Evolutionary conservation across 495 filamentous ascomycete species (phyloP).

Genomic region (Daldinia decipiens): DNA sequence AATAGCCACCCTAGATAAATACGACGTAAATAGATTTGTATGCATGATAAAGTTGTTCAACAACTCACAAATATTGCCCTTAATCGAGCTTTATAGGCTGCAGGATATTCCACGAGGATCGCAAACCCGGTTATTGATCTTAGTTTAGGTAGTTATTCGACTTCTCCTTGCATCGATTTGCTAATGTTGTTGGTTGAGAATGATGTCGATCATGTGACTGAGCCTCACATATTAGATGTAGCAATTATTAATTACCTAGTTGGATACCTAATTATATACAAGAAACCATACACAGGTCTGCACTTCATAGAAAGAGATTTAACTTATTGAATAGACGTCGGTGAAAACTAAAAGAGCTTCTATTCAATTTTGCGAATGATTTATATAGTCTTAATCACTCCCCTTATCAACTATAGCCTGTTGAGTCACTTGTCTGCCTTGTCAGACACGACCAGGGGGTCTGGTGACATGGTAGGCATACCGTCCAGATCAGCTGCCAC

Average conservation of each 20-base stretch:
- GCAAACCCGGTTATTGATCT: background rate
- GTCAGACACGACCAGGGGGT: background rate
- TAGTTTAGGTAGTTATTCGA: background rate
- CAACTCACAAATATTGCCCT: too few species aligned
- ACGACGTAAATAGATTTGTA: too few species aligned
- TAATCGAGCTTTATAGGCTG: too few species aligned
- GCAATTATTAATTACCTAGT: background rate
- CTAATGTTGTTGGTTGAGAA: background rate
- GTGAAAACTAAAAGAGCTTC: background rate
- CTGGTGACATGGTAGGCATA: background rate
- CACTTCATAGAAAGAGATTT: background rate
- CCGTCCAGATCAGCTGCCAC: background rate
- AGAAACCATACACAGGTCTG: background rate
- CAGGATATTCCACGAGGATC: background rate
- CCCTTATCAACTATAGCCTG: background rate
- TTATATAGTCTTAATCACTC: background rate
- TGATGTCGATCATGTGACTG: background rate
- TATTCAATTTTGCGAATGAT: background rate
- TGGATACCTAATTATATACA: background rate
- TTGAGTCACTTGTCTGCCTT: slow-evolving; percentile 5
- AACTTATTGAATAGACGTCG: background rate
- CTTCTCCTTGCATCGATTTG: background rate
- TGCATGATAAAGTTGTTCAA: too few species aligned
- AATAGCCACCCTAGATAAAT: too few species aligned
- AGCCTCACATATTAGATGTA: background rate